phyloP scores from a whole-genome alignment of 768 basidiomycete genomes.

The Cystobasidium ongulense region DNA sequence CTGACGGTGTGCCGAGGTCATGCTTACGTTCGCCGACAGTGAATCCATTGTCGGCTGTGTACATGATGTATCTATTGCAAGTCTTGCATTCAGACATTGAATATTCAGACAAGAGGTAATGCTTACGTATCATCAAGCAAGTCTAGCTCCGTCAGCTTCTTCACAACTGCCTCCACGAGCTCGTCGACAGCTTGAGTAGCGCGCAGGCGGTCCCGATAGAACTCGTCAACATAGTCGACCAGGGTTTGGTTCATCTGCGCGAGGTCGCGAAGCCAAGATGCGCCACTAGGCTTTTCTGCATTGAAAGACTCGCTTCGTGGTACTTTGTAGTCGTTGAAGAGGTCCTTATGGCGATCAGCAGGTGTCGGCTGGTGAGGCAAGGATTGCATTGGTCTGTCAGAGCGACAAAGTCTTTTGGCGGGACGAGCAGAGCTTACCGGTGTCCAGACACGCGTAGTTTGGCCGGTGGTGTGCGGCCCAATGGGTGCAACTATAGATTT shows the following conservation, averaged over 20 bases:
- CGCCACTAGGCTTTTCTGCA: slow-evolving; percentile 29
- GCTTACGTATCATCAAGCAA: slow-evolving; percentile 35
- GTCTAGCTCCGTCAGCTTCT: slow-evolving; percentile 34
- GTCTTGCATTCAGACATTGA: slow-evolving; percentile 6
- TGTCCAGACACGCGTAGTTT: background rate
- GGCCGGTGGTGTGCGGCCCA: background rate
- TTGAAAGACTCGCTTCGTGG: slow-evolving; percentile 12
- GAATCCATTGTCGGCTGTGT: slow-evolving; percentile 37
- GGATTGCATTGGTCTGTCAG: background rate
- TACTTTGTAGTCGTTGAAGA: slow-evolving; percentile 31
- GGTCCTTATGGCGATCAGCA: slow-evolving; percentile 31
- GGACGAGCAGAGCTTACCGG: too few species aligned
- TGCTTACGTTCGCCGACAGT: background rate
- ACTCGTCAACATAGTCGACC: slow-evolving; percentile 36
- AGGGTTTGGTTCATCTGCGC: slow-evolving; percentile 29
- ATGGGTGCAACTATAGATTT: slow-evolving; percentile 36
- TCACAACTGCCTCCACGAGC: slow-evolving; percentile 33
- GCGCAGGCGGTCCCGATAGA: slow-evolving; percentile 33
- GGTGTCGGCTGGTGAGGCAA: slow-evolving; percentile 8
- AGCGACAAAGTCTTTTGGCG: too few species aligned
- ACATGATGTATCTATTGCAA: background rate
- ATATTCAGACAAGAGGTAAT: slow-evolving; percentile 32
- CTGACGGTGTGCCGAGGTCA: background rate
- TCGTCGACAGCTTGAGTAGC: slow-evolving; percentile 38
- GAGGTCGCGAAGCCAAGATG: slow-evolving; percentile 35